phyloP scores from a whole-genome alignment of 306 rosid species.

The Cucurbita moschata region DNA sequence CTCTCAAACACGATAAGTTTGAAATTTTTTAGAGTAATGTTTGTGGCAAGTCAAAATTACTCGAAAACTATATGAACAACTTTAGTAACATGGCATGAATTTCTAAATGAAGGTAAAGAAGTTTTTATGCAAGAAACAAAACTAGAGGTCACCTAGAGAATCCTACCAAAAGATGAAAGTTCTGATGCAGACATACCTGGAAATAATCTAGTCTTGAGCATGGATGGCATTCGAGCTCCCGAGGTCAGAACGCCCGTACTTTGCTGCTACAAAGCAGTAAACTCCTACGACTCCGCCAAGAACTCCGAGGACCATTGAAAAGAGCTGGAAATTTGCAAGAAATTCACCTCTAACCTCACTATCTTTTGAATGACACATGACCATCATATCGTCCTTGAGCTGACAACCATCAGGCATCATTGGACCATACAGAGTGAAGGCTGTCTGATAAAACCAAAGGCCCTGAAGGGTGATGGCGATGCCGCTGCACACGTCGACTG shows the following conservation, averaged over 20 bases:
- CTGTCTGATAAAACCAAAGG: conserved; percentile 94
- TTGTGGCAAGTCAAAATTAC: too few relatives aligned
- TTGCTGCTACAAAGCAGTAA: conserved; percentile 43
- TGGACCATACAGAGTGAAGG: conserved; percentile 87
- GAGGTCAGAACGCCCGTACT: conserved; percentile 31
- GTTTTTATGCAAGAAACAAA: neutral
- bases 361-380: conserved; percentile 48
- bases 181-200: neutral
- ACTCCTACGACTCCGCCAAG: conserved; percentile 45
- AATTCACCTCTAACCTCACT: conserved; percentile 71
- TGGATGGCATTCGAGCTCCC: conserved; percentile 18
- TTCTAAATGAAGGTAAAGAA: neutral
- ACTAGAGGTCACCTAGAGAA: neutral
- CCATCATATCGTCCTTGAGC: conserved; percentile 17
- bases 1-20: too few relatives aligned
- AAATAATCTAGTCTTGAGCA: conserved; percentile 22
- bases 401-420: conserved; percentile 84
- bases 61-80: too few relatives aligned
- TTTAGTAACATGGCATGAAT: neutral
- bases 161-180: neutral
- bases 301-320: conserved; percentile 32
- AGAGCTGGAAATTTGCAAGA: conserved; percentile 92
- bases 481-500: conserved; percentile 55
- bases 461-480: conserved; percentile 84
- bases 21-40: too few relatives aligned